phyloP scores from a whole-genome alignment of 31 red algal genomes.

The Endocladia muricata region DNA sequence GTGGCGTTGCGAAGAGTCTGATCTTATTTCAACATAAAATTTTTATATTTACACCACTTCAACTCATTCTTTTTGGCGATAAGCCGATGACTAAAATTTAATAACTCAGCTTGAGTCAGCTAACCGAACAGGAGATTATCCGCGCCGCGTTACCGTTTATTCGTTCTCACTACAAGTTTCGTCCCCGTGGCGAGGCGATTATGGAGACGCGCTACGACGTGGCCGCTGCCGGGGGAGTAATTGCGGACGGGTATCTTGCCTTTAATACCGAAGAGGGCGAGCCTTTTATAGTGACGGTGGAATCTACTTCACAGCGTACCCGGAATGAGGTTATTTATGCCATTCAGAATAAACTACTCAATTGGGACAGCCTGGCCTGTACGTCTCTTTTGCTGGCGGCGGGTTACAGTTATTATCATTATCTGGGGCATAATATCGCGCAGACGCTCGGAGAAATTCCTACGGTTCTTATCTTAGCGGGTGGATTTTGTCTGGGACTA shows the following conservation, averaged over 20 bases:
- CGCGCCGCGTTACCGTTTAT: not conserved
- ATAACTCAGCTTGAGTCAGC: too few relatives aligned
- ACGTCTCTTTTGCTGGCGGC: too few relatives aligned
- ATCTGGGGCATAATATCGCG: not conserved
- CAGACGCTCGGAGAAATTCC: too few relatives aligned
- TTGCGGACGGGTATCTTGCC: not conserved
- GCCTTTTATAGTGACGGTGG: conserved; percentile 1
- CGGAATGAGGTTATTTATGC: not conserved
- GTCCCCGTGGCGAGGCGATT: not conserved
- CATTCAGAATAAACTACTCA: too few relatives aligned
- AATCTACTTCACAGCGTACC: not conserved
- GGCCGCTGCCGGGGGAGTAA: not conserved
- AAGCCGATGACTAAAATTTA: too few relatives aligned
- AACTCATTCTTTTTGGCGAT: too few relatives aligned
- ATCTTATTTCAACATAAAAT: too few relatives aligned
- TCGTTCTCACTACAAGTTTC: not conserved
- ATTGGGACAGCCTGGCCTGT: too few relatives aligned
- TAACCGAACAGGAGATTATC: not conserved
- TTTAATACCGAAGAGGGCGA: not conserved
- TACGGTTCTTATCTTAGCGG: too few relatives aligned
- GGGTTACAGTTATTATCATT: not conserved
- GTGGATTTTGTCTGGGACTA: too few relatives aligned
- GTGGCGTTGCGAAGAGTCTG: too few relatives aligned
- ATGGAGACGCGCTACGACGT: not conserved
- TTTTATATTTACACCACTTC: too few relatives aligned